Evolutionary conservation across 2,329 filamentous ascomycete species (phyloP).

Genomic region (Furcasterigmium sp.): DNA sequence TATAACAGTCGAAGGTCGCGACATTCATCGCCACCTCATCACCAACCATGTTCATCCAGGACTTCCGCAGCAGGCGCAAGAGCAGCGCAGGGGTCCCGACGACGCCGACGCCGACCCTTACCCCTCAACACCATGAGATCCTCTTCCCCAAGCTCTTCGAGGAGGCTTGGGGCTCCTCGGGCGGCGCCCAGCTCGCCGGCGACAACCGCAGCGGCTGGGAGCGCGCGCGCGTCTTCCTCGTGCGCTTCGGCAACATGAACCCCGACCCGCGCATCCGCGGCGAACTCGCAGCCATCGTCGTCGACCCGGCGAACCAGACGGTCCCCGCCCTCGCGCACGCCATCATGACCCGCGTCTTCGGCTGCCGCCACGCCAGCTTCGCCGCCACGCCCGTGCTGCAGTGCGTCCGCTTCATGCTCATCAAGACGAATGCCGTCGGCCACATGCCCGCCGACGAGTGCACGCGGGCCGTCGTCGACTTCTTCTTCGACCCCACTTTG

Average conservation of each 20-base stretch:
- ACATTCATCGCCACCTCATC: too few species aligned
- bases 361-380: conserved; percentile 22
- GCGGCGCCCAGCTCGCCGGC: conserved; percentile 1
- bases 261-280: conserved; percentile 15
- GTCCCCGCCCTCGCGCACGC: conserved; percentile 20
- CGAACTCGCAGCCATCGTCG: conserved; percentile 20
- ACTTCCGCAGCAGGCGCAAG: not conserved
- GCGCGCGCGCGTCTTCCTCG: conserved; percentile 22
- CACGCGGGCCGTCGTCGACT: conserved; percentile 21
- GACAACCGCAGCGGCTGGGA: conserved; percentile 19
- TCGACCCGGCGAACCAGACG: conserved; percentile 16
- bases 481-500: conserved; percentile 28
- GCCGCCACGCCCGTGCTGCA: conserved; percentile 23
- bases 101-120: not conserved
- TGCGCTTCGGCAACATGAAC: conserved; percentile 22
- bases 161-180: conserved; percentile 20
- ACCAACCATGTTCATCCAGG: not conserved
- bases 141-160: conserved; percentile 24
- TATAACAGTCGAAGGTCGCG: too few species aligned
- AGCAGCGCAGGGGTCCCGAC: not conserved
- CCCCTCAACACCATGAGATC: conserved; percentile 14
- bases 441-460: conserved; percentile 15
- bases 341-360: conserved; percentile 20
- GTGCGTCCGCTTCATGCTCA: conserved; percentile 25
- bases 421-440: conserved; percentile 20